Base-by-base conservation (phyloP, 2,329 filamentous ascomycete genomes). In the Claviceps spartinae region DNA sequence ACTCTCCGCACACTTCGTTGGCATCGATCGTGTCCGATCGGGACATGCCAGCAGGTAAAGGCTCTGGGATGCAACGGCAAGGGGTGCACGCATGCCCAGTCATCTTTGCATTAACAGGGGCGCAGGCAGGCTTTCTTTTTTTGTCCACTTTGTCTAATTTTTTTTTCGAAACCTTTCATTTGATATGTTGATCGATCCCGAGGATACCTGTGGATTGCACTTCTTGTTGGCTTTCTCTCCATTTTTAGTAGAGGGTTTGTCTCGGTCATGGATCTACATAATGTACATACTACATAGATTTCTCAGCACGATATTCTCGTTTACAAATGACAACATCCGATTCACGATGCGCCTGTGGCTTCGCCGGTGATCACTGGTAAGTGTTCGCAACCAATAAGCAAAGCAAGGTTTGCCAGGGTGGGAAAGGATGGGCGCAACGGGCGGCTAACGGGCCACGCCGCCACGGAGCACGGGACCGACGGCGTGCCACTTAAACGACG, bases 101-200 rank as follows among this genome's bases (percentile, higher is more conserved):
- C n/a, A 14, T 45, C 26, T 45, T 38, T 30, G 30, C 41, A 45
- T 45, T 9, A 50, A 46, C 13, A 46, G 43, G 34, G 38, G 49
- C 49, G 41, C 20, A 34, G 49, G 49, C 13, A 43, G 49, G 42
- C 49, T 50, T 38, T 50, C n/a, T 50, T 18, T 7, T 50, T 13
- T 50, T 18, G 8, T n/a, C 16, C 11, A 37, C 22, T 45, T 49
- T 20, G 7, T n/a, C 41, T 13, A 30, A 46, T 43, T 36, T 16
- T 30, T 30, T 16, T 16, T 18, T 34, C 8, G 9, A 11, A 34
- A 34, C 30, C 1, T 11, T 11, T 34, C 30, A 11, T 34, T 34
- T 4, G 30, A 34, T 34, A 9, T 34, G 9, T 34, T 34, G 30
- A 11, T 11, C 9, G 30, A 34, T 34, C 30, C 30, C 9, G 30